Conservation (phyloP, 176 grass and related monocot species). For the Avena insularis region DNA sequence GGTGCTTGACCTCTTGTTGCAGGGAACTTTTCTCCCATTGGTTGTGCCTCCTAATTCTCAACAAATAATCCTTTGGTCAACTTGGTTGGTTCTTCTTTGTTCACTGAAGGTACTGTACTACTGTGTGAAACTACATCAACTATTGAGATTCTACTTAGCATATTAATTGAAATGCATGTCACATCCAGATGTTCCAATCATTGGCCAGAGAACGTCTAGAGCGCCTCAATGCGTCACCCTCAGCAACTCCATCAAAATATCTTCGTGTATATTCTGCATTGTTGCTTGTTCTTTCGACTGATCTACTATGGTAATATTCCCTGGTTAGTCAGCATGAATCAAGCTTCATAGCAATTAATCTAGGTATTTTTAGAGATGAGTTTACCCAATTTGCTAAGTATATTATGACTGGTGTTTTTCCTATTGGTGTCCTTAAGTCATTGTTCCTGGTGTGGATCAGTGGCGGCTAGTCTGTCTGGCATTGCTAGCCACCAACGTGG, state of each 20-base stretch:
- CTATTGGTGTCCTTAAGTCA: not conserved
- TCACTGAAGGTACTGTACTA: constrained; percentile 92
- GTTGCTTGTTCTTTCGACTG: constrained; percentile 78
- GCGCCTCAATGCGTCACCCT: constrained; percentile 79
- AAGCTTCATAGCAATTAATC: constrained; percentile 22
- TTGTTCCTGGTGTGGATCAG: not conserved
- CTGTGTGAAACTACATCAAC: constrained; percentile 24
- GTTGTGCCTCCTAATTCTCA: constrained; percentile 85
- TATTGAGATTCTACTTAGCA: constrained; percentile 43
- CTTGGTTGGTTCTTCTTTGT: constrained; percentile 85
- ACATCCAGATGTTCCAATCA: constrained; percentile 88
- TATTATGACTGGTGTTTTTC: not conserved
- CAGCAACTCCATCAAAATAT: constrained; percentile 85
- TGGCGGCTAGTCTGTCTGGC: not conserved
- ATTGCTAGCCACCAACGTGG: not conserved
- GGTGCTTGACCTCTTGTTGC: constrained; percentile 36
- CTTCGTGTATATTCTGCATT: constrained; percentile 86
- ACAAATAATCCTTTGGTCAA: constrained; percentile 83
- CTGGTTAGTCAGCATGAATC: constrained; percentile 44
- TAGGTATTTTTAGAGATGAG: not conserved
- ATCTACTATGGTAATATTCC: constrained; percentile 93
- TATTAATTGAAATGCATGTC: constrained; percentile 55
- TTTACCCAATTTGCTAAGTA: constrained; percentile 8
- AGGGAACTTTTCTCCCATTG: constrained; percentile 94
- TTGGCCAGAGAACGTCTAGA: constrained; percentile 95